Evolutionary conservation across 164 flowering plant species (phyloP).

Genomic region (Cinnamomum micranthum): DNA sequence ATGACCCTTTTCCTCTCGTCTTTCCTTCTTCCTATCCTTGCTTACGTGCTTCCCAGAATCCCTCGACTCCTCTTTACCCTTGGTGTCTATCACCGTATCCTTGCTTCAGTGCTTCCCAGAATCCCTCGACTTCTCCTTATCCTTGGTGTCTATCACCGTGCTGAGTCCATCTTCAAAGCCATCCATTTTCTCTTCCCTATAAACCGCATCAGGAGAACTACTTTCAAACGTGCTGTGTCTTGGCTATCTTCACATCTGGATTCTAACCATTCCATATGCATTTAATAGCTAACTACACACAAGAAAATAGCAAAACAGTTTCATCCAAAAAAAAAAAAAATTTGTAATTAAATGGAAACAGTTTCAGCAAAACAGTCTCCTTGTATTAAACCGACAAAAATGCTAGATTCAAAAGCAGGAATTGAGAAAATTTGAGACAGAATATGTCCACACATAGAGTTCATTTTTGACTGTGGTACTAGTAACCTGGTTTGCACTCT

Average conservation of each 20-base stretch:
- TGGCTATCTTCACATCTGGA: neutral
- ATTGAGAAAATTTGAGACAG: no score
- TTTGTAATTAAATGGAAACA: no score
- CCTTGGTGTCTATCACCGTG: neutral
- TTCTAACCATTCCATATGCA: neutral
- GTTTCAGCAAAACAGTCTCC: no score
- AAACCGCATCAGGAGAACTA: slow-evolving; percentile 1
- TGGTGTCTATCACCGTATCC: slow-evolving; percentile 20
- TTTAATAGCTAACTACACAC: neutral
- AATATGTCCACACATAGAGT: no score
- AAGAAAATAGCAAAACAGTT: no score
- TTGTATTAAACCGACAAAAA: no score
- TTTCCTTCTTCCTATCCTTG: slow-evolving; percentile 55
- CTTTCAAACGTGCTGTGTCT: neutral
- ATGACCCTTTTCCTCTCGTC: slow-evolving; percentile 31
- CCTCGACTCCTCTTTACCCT: slow-evolving; percentile 22
- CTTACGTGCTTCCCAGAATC: slow-evolving; percentile 39
- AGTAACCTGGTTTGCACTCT: no score
- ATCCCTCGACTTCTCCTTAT: slow-evolving; percentile 28
- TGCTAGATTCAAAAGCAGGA: no score
- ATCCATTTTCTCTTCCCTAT: slow-evolving; percentile 20
- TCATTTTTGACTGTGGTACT: no score
- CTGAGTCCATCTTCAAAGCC: slow-evolving; percentile 21
- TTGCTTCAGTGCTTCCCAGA: slow-evolving; percentile 41
- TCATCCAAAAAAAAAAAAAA: no score